A percentile compares a stretch with the other conserved stretches of the same genome.
These are phyloP conservation scores for Pestalotiopsis sp. DNA, from an alignment of 2,329 filamentous ascomycete species.

Conservation along the genomic window DNA sequence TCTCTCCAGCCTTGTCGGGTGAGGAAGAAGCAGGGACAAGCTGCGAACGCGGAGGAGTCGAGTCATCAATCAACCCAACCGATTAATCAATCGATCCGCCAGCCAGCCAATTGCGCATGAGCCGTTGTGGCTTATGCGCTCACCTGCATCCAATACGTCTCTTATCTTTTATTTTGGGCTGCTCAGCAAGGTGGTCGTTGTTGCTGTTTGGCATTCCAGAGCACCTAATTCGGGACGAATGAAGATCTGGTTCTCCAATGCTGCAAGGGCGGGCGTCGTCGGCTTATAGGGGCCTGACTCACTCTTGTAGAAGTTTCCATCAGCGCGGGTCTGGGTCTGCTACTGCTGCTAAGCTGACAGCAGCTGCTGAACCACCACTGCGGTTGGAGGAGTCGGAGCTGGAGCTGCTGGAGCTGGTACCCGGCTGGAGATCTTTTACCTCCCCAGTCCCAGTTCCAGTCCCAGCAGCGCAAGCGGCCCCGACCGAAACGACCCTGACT, in stretches of 20 bases:
- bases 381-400: neutral
- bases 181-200: neutral
- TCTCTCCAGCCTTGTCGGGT: neutral
- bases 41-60: neutral
- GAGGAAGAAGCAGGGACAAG: neutral
- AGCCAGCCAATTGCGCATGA: neutral
- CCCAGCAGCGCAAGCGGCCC: conserved; percentile 11
- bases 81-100: neutral
- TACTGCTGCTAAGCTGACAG: conserved; percentile 4
- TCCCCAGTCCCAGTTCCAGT: neutral
- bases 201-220: conserved; percentile 1
- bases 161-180: too few species aligned
- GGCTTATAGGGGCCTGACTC: conserved; percentile 33
- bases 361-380: conserved; percentile 5
- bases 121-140: neutral
- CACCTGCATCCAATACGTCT: neutral
- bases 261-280: conserved; percentile 22
- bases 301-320: conserved; percentile 38
- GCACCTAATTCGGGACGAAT: conserved; percentile 19
- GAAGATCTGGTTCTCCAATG: conserved; percentile 24
- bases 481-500: conserved; percentile 5
- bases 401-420: neutral
- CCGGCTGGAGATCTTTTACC: neutral
- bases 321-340: conserved; percentile 1
- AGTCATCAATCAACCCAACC: neutral